Conservation (phyloP, 139 green algal species). For the Tetratostichococcus sp. region DNA sequence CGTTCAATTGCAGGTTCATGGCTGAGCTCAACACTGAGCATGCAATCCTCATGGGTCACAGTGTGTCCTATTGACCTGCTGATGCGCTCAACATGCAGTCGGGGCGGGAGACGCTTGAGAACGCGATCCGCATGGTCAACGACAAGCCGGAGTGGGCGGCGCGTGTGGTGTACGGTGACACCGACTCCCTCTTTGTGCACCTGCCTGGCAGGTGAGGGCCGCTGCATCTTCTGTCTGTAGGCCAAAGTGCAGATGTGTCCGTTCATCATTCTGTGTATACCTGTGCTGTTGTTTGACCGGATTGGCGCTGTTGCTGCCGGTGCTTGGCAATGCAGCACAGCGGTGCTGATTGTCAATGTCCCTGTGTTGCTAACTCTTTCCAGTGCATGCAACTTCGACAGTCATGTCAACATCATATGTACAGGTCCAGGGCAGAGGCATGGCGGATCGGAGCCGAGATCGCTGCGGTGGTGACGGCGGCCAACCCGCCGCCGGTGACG, state of each 20-base stretch:
- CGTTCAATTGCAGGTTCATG: slow-evolving; percentile 55
- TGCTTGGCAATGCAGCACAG: too few species aligned
- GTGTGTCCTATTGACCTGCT: too few species aligned
- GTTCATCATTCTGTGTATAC: too few species aligned
- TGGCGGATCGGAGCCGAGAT: slow-evolving; percentile 87
- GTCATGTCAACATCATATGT: too few species aligned
- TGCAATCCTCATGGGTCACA: too few species aligned
- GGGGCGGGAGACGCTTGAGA: slow-evolving; percentile 84
- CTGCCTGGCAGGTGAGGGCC: slow-evolving; percentile 57
- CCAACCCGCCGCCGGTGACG: slow-evolving; percentile 83
- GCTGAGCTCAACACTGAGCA: neutral
- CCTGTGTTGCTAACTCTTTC: too few species aligned
- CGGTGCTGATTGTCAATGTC: too few species aligned
- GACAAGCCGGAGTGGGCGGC: slow-evolving; percentile 62
- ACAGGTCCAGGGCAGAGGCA: slow-evolving; percentile 58
- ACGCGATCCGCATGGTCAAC: slow-evolving; percentile 80
- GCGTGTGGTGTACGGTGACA: slow-evolving; percentile 80
- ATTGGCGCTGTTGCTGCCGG: too few species aligned
- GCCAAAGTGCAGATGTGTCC: too few species aligned
- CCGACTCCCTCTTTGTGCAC: slow-evolving; percentile 91
- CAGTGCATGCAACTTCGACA: too few species aligned
- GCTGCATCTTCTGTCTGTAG: too few species aligned
- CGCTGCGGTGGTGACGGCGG: slow-evolving; percentile 70
- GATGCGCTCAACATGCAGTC: slow-evolving; percentile 22
- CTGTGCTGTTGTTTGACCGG: too few species aligned